phyloP scores from a whole-genome alignment of 2,329 filamentous ascomycete genomes.

The Helotiales sp. region DNA sequence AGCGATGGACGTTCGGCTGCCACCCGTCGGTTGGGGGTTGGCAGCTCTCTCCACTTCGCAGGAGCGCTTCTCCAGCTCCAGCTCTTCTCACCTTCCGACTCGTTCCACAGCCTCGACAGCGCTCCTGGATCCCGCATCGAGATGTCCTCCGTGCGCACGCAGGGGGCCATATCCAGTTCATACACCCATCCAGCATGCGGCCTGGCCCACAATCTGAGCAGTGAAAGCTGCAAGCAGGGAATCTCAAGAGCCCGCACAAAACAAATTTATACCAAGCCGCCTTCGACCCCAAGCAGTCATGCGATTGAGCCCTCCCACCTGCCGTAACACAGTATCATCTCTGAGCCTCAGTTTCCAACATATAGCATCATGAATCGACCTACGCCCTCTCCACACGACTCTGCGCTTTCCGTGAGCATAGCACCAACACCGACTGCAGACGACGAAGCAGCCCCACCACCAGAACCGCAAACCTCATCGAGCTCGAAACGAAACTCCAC shows the following conservation, averaged over 20 bases:
- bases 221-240: background rate
- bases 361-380: background rate
- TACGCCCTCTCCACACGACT: slow-evolving; percentile 18
- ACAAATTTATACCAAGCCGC: background rate
- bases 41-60: background rate
- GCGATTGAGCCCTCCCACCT: background rate
- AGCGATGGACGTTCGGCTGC: background rate
- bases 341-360: background rate
- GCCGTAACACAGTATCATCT: too few relatives aligned
- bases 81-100: background rate
- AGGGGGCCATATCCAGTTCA: background rate
- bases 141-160: background rate
- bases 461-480: background rate
- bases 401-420: slow-evolving; percentile 21
- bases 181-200: background rate
- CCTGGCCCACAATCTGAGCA: background rate
- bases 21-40: background rate
- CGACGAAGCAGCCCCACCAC: background rate
- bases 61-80: background rate
- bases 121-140: background rate
- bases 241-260: background rate
- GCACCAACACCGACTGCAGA: background rate
- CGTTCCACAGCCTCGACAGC: background rate
- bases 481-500: background rate
- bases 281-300: background rate